A percentile compares a stretch with the other conserved stretches of the same genome.
Conservation (phyloP, 176 grass and related monocot genomes). For the Avena insularis region DNA sequence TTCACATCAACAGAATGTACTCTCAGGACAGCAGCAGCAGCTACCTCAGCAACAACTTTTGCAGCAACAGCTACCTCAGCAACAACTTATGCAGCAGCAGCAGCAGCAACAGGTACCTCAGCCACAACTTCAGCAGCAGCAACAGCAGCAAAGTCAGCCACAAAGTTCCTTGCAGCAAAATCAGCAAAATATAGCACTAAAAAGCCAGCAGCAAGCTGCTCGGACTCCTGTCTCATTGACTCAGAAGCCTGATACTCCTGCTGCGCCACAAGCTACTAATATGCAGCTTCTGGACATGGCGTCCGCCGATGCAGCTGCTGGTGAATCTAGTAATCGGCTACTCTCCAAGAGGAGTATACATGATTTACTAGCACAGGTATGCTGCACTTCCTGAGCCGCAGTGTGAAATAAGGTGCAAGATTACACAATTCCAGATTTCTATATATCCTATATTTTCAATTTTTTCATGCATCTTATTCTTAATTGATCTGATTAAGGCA, state of each 20-base stretch:
- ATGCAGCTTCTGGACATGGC: conserved; percentile 27
- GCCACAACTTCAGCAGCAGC: not conserved
- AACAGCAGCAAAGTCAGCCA: conserved; percentile 38
- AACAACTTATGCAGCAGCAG: conserved; percentile 27
- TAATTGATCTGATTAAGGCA: not conserved
- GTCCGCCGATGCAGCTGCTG: conserved; percentile 44
- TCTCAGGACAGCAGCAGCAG: conserved; percentile 67
- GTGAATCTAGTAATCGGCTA: conserved; percentile 66
- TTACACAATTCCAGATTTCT: conserved; percentile 5
- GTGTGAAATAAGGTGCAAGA: conserved; percentile 27
- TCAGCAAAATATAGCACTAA: conserved; percentile 51
- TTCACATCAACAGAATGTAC: conserved; percentile 58
- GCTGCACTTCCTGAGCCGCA: conserved; percentile 21
- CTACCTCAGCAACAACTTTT: conserved; percentile 45
- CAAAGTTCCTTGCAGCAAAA: conserved; percentile 52
- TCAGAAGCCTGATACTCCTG: conserved; percentile 50
- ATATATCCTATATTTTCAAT: conserved; percentile 11
- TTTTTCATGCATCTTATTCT: conserved; percentile 3
- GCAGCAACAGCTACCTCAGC: conserved; percentile 9
- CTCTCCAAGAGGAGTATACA: conserved; percentile 90
- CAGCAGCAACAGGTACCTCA: not conserved
- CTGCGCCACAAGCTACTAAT: conserved; percentile 42
- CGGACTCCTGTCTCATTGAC: conserved; percentile 55
- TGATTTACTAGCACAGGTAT: conserved; percentile 84
- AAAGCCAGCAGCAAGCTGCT: conserved; percentile 67